A percentile compares a stretch with the other conserved stretches of the same genome.
phyloP scores from a whole-genome alignment of 306 rosid genomes.

The Sindora glabra region DNA sequence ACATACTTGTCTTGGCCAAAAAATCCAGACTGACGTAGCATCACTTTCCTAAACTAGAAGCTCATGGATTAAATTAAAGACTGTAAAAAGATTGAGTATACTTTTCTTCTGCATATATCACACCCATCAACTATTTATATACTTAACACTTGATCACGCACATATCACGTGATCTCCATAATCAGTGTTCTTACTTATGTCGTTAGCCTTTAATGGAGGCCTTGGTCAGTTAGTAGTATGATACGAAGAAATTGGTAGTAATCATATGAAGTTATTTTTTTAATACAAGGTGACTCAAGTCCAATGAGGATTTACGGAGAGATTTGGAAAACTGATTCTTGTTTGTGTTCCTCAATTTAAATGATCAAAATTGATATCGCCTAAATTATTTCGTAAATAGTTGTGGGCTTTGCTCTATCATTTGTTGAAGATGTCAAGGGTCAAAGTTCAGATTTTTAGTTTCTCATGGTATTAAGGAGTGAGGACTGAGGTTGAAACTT shows the following conservation, averaged over 20 bases:
- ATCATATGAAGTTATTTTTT: no score
- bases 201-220: neutral
- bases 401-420: neutral
- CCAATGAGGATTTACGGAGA: no score
- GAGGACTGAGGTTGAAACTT: slow-evolving; percentile 19
- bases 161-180: neutral
- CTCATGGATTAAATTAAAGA: neutral
- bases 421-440: slow-evolving; percentile 8
- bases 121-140: neutral
- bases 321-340: no score
- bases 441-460: slow-evolving; percentile 5
- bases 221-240: no score
- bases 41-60: slow-evolving; percentile 6
- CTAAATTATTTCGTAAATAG: no score
- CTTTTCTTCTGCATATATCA: neutral
- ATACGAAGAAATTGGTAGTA: no score
- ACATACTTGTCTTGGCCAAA: slow-evolving; percentile 33
- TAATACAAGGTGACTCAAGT: no score
- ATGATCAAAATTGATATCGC: no score
- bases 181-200: slow-evolving; percentile 15
- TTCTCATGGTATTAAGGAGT: neutral
- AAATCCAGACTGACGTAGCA: slow-evolving; percentile 15
- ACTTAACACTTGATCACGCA: neutral
- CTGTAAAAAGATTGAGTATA: neutral
- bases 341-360: no score